These are phyloP conservation scores for Ambrosiella cleistominuta DNA, from an alignment of 2,329 filamentous ascomycete species.

Conservation along the genomic window DNA sequence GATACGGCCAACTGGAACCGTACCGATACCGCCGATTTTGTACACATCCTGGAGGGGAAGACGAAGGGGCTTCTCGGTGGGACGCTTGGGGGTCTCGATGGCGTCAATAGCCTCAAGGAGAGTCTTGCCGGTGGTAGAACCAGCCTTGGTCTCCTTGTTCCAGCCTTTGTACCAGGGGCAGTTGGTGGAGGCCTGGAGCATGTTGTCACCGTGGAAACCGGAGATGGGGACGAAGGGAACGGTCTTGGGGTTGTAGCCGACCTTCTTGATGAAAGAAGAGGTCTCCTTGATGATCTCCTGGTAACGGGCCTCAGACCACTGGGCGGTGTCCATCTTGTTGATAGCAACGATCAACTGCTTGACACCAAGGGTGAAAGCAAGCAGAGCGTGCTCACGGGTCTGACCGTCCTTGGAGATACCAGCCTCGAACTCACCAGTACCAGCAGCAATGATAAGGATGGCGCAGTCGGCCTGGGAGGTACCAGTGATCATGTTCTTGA, in stretches of 20 bases:
- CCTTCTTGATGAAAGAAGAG: slow-evolving; percentile 99
- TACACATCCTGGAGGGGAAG: slow-evolving; percentile 99
- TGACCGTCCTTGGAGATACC: slow-evolving; percentile 99
- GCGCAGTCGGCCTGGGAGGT: slow-evolving; percentile 99
- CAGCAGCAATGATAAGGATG: slow-evolving; percentile 98
- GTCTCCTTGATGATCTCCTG: slow-evolving; percentile 99
- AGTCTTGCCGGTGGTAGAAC: slow-evolving; percentile 83
- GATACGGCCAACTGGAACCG: slow-evolving; percentile 99
- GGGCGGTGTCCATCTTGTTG: slow-evolving; percentile 99
- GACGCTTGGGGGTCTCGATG: slow-evolving; percentile 84
- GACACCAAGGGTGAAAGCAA: slow-evolving; percentile 99
- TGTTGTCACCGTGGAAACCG: slow-evolving; percentile 99
- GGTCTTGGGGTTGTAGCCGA: slow-evolving; percentile 99
- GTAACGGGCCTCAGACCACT: slow-evolving; percentile 94
- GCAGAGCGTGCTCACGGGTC: slow-evolving; percentile 99
- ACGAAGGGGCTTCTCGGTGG: slow-evolving; percentile 97
- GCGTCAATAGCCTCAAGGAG: slow-evolving; percentile 97
- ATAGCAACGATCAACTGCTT: slow-evolving; percentile 99
- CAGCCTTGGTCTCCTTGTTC: slow-evolving; percentile 80
- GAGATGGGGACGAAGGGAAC: slow-evolving; percentile 99
- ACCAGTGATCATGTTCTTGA: slow-evolving; percentile 99
- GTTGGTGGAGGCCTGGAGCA: slow-evolving; percentile 79
- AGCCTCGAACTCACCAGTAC: slow-evolving; percentile 99
- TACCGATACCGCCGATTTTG: slow-evolving; percentile 99
- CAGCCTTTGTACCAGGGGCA: slow-evolving; percentile 99